phyloP scores from a whole-genome alignment of 805 yeast genomes.

The Candida nitratophila region DNA sequence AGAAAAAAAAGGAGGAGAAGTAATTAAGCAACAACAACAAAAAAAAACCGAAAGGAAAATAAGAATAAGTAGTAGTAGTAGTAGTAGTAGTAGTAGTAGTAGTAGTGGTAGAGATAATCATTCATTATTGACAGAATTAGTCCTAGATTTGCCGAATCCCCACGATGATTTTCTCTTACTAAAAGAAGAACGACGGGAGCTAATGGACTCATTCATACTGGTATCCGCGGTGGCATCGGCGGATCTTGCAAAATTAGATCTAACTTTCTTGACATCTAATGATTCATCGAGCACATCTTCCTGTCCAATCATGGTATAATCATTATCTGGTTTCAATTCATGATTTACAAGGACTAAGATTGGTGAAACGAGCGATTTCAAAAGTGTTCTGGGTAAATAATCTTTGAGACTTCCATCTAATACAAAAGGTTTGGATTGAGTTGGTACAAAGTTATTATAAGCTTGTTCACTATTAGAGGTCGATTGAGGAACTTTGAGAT shows the following conservation, averaged over 20 bases:
- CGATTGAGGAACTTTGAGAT: background rate
- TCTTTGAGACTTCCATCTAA: background rate
- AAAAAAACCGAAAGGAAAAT: too few species aligned
- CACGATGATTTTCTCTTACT: conserved; percentile 15
- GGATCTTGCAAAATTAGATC: background rate
- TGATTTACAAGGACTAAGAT: background rate
- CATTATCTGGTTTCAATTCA: conserved; percentile 6
- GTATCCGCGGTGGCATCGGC: background rate
- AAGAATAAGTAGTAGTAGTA: too few species aligned
- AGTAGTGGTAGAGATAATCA: background rate
- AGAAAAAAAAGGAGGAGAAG: background rate
- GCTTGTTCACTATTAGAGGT: too few species aligned
- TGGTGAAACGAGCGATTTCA: conserved; percentile 1
- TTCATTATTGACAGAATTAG: background rate
- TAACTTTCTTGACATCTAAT: background rate
- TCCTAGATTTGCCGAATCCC: conserved; percentile 15
- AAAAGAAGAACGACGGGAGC: conserved; percentile 3
- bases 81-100: too few species aligned
- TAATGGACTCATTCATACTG: background rate
- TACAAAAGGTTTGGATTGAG: background rate
- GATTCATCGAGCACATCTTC: conserved; percentile 14
- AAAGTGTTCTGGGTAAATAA: background rate
- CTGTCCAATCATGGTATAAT: conserved; percentile 38
- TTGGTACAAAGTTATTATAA: background rate
- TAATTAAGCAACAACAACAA: too few species aligned